Evolutionary conservation across 2,329 filamentous ascomycete species (phyloP).

Genomic region (Paecilomyces fulvus): DNA sequence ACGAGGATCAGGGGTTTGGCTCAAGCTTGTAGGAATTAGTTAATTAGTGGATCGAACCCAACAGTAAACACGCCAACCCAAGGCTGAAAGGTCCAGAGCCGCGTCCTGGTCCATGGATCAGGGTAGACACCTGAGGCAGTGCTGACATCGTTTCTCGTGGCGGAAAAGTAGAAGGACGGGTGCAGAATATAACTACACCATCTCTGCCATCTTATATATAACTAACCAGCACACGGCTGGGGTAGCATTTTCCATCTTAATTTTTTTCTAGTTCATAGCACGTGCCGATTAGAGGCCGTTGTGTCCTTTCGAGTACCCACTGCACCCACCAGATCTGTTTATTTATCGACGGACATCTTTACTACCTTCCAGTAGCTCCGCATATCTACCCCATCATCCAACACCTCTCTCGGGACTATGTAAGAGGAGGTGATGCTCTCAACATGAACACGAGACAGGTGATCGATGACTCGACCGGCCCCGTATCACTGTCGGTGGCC

Average conservation of each 20-base stretch:
- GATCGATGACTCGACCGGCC: constrained; percentile 67
- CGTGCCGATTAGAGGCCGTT: background rate
- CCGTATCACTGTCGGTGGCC: constrained; percentile 69
- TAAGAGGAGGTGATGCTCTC: constrained; percentile 2
- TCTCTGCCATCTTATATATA: background rate
- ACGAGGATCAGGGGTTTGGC: background rate
- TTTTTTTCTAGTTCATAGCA: background rate
- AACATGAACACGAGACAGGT: constrained; percentile 83
- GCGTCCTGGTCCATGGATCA: background rate
- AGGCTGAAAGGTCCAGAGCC: background rate
- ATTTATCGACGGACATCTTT: background rate
- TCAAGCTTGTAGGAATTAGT: background rate
- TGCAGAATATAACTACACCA: no score
- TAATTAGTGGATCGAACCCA: background rate
- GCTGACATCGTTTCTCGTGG: no score
- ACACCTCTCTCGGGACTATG: background rate
- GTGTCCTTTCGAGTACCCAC: background rate
- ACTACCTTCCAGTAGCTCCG: background rate
- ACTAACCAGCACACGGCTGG: background rate
- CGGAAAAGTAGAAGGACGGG: no score
- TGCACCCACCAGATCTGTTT: background rate
- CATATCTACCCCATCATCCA: background rate
- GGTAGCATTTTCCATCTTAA: background rate
- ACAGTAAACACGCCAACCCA: background rate
- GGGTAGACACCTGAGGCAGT: background rate